Evolutionary conservation across 371 early-diverging fungal genomes (phyloP), one percentile per base, ranked within the genome.

Genomic region (Actinomortierella wolfii): DNA sequence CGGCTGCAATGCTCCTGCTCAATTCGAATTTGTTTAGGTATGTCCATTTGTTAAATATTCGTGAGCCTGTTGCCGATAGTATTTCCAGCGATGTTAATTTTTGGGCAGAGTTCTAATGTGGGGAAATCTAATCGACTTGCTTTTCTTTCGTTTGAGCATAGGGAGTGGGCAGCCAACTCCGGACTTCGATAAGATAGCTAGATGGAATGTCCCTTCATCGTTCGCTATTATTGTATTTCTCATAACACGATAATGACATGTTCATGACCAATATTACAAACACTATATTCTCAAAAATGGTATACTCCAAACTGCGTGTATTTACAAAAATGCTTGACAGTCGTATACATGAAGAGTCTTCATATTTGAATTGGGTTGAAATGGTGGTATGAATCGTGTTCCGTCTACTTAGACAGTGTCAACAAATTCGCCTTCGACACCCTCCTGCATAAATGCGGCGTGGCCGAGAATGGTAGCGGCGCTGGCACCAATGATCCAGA

Each of bases 401-500:
- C n/a, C 15, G 24, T 51, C 25, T 6, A 18, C 47, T 55, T 63
- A 73, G 41, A 73, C 74, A 20, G 62, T 56, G 17, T 66, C 51
- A n/a, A 60, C 81, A 67, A 87, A 89, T 26, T 86, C 86, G 49
- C 83, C 82, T 56, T 86, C 88, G 25, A 89, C 60, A 43, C 84
- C 85, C 52, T 86, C 83, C 67, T 86, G 87, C 61, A 89, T 73
- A 21, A 87, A 51, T 26, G 86, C 81, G 28, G 88, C 89, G 65
- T 89, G 89, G 50, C 84, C 86, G 23, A 86, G 59, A 56, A 89
- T 79, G 29, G 81, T 67, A 15, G 86, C 64, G 44, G 85, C 87
- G 51, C 85, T 84, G 40, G 87, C 88, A 50, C 86, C 85, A 58
- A 87, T 76, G 57, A 88, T 82, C 88, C 88, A 89, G 47, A 89